phyloP scores from a whole-genome alignment of 441 rosid species.

The Populus trichocarpa region DNA sequence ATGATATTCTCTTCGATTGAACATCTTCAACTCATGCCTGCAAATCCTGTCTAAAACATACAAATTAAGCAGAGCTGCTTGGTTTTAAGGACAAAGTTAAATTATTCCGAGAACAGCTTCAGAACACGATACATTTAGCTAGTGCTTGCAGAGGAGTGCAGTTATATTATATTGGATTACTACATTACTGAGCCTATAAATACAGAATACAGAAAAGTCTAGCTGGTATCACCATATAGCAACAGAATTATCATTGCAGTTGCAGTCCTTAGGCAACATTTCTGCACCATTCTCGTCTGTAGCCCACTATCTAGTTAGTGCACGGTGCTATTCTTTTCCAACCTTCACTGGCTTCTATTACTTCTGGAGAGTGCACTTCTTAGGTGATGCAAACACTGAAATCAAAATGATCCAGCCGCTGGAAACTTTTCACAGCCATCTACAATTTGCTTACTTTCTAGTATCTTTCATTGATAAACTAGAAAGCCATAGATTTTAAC shows the following conservation, averaged over 20 bases:
- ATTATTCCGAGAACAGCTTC: no score
- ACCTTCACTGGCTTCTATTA: background rate
- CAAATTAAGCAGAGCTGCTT: background rate
- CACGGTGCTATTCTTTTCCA: background rate
- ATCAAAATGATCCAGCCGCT: background rate
- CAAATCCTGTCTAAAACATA: background rate
- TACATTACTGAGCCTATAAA: no score
- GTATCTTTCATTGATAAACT: background rate
- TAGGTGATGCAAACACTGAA: background rate
- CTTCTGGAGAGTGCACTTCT: background rate
- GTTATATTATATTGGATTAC: no score
- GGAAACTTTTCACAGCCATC: background rate
- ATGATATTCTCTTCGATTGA: no score
- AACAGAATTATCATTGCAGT: no score
- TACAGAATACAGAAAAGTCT: no score
- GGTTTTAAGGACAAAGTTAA: no score
- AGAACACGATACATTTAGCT: no score
- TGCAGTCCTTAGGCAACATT: no score
- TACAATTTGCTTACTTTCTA: background rate
- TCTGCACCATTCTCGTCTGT: background rate
- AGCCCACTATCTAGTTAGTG: background rate
- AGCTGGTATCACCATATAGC: no score
- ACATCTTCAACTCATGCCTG: background rate
- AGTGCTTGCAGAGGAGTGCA: no score
- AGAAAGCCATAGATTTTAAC: background rate